Conservation (phyloP, 441 rosid genomes). For the Croton setiger region DNA sequence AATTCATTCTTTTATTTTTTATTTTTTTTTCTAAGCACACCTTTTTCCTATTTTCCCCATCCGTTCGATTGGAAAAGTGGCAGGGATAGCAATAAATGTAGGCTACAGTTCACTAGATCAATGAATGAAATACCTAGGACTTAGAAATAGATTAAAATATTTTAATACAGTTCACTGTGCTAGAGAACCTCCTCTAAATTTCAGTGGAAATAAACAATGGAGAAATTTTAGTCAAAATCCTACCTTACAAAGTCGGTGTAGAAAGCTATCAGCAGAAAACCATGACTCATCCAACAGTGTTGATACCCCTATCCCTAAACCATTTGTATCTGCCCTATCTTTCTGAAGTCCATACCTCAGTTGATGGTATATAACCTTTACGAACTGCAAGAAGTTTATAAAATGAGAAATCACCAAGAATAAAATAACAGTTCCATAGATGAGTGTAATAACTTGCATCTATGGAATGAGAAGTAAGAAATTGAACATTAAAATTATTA, state of each 20-base stretch:
- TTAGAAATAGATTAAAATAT: neutral
- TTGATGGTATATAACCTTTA: slow-evolving; percentile 75
- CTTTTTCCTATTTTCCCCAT: too few relatives aligned
- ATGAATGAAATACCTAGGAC: neutral
- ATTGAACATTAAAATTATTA: neutral
- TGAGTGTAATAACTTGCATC: neutral
- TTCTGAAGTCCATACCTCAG: slow-evolving; percentile 79
- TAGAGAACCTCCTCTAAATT: slow-evolving; percentile 5
- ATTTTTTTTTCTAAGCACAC: neutral
- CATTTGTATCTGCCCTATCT: slow-evolving; percentile 36
- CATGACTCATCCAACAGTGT: slow-evolving; percentile 74
- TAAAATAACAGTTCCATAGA: neutral
- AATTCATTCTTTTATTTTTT: too few relatives aligned
- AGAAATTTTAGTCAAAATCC: neutral
- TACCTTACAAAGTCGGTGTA: slow-evolving; percentile 79
- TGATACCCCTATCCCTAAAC: slow-evolving; percentile 44
- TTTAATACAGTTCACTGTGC: slow-evolving; percentile 7
- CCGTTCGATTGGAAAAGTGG: neutral
- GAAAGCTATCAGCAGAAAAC: slow-evolving; percentile 78
- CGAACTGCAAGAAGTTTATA: slow-evolving; percentile 49
- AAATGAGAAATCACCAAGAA: slow-evolving; percentile 10
- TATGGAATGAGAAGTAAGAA: neutral
- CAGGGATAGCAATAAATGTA: neutral
- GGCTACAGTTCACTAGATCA: neutral
- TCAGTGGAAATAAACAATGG: slow-evolving; percentile 2